Conservation (phyloP, 768 basidiomycete genomes). For the Boletus rubroflammeus region DNA sequence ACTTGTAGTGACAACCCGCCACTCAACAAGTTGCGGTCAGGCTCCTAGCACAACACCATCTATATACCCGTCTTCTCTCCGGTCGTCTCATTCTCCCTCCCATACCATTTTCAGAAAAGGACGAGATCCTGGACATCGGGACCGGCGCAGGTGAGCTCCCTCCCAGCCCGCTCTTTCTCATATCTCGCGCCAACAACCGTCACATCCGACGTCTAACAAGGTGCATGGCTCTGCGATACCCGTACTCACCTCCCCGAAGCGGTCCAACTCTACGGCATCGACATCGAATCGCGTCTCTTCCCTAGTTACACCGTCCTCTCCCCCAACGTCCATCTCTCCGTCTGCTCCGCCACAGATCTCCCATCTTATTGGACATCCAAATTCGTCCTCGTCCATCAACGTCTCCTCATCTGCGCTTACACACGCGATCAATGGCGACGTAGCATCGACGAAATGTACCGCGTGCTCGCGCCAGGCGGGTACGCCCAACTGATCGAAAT, state of each 20-base stretch:
- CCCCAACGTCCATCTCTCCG: slow-evolving; percentile 19
- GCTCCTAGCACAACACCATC: slow-evolving; percentile 15
- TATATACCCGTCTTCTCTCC: slow-evolving; percentile 21
- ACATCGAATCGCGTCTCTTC: slow-evolving; percentile 25
- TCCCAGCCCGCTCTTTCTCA: not conserved
- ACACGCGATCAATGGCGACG: slow-evolving; percentile 27
- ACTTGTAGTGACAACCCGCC: not conserved
- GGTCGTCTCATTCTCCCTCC: slow-evolving; percentile 22
- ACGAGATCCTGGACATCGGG: slow-evolving; percentile 24
- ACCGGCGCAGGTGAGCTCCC: slow-evolving; percentile 17
- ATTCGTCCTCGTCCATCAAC: slow-evolving; percentile 33
- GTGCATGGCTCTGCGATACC: slow-evolving; percentile 22
- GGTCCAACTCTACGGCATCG: slow-evolving; percentile 24
- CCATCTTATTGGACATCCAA: slow-evolving; percentile 30
- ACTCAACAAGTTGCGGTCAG: slow-evolving; percentile 2
- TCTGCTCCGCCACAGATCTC: slow-evolving; percentile 26
- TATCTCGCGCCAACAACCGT: not conserved
- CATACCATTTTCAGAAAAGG: slow-evolving; percentile 9
- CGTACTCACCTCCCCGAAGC: slow-evolving; percentile 12
- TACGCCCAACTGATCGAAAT: slow-evolving; percentile 32
- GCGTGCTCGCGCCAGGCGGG: slow-evolving; percentile 33
- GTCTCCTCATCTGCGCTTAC: slow-evolving; percentile 31
- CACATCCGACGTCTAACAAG: not conserved
- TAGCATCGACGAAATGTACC: slow-evolving; percentile 25
- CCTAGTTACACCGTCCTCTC: slow-evolving; percentile 2